Percentiles rank a stretch among this genome's conserved stretches.
Conservation (phyloP, 108 stramenopile species). For the Cyclotella sp. region DNA sequence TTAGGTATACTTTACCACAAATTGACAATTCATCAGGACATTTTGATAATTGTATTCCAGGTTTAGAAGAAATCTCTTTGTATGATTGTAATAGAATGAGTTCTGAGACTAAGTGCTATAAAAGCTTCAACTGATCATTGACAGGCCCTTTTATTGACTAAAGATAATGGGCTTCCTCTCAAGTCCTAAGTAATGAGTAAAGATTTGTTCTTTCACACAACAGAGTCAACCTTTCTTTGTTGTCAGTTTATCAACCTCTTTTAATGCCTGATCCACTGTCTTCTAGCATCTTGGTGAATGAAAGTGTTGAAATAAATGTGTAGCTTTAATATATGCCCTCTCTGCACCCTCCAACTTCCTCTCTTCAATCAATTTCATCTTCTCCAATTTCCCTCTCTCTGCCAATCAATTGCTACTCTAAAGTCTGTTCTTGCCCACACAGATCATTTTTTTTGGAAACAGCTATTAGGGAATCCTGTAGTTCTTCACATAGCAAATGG, state of each 20-base stretch:
- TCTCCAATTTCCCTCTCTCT: too few species aligned
- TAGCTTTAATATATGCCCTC: too few species aligned
- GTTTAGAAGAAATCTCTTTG: background rate
- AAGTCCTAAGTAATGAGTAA: background rate
- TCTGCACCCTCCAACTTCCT: too few species aligned
- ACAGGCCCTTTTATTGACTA: background rate
- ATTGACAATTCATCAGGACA: background rate
- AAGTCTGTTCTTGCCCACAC: background rate
- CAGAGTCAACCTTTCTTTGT: conserved; percentile 2
- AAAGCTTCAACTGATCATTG: background rate
- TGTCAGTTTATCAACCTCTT: background rate
- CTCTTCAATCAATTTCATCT: too few species aligned
- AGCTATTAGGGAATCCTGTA: conserved; percentile 1
- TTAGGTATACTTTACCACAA: too few species aligned
- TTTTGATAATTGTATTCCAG: background rate
- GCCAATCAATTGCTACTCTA: too few species aligned
- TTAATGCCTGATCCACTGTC: background rate
- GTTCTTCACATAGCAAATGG: conserved; percentile 1
- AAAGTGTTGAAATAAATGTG: background rate
- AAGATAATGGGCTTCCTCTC: background rate
- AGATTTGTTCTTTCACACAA: conserved; percentile 9
- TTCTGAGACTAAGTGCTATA: background rate
- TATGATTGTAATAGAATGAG: background rate
- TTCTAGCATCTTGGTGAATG: too few species aligned
- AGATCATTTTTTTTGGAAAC: too few species aligned